Evolutionary conservation across 306 rosid species (phyloP).

Genomic region (Gynostemma pentaphyllum): DNA sequence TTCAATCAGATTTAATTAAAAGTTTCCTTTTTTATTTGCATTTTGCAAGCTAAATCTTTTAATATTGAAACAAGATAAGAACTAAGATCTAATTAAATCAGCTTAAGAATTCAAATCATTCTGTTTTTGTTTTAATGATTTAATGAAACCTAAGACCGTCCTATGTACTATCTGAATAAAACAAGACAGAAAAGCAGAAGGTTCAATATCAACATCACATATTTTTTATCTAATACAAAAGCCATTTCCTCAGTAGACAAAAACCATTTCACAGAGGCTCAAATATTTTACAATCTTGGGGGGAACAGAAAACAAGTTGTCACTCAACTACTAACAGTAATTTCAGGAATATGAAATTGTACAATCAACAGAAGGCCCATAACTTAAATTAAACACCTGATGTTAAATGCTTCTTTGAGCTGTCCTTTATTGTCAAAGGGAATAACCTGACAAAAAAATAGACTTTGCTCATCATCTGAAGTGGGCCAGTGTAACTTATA

Average conservation of each 20-base stretch:
- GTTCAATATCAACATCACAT: not conserved
- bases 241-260: not conserved
- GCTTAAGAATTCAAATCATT: not conserved
- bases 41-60: not conserved
- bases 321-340: not conserved
- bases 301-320: not conserved
- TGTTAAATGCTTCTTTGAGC: slow-evolving; percentile 96
- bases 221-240: not conserved
- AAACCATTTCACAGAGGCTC: not conserved
- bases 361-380: not conserved
- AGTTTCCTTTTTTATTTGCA: not conserved
- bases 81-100: not conserved
- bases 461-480: slow-evolving; percentile 2
- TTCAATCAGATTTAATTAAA: not conserved
- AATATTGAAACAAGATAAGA: too few relatives aligned
- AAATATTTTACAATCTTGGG: not conserved
- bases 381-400: slow-evolving; percentile 39
- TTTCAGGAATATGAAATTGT: not conserved
- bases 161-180: not conserved
- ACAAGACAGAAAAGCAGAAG: not conserved
- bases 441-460: slow-evolving; percentile 53
- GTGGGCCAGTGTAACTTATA: not conserved
- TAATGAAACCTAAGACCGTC: not conserved
- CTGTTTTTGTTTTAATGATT: not conserved
- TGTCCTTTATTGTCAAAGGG: slow-evolving; percentile 95